Percentiles rank a stretch among this genome's conserved stretches.
Conservation (phyloP, 306 rosid genomes). For the Adenanthera pavonina region DNA sequence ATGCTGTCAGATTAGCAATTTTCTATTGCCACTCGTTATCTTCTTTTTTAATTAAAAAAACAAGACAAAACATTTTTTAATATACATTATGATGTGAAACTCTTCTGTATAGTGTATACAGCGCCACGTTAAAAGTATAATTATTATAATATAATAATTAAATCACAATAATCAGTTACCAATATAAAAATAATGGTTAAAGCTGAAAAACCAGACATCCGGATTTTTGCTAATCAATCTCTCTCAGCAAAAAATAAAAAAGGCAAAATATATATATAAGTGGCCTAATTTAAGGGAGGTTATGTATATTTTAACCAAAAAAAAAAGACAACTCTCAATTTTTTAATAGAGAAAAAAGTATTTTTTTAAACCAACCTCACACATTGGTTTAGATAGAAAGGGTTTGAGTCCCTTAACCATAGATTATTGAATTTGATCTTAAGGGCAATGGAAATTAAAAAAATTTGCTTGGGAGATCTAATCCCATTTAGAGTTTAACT, state of each 20-base stretch:
- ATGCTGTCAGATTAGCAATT: constrained; percentile 61
- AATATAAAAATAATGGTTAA: constrained; percentile 42
- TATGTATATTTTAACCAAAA: neutral
- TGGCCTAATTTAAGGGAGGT: too few relatives aligned
- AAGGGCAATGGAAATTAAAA: too few relatives aligned
- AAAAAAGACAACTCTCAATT: constrained; percentile 48
- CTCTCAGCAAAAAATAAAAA: neutral
- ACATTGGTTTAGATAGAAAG: too few relatives aligned
- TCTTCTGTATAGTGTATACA: constrained; percentile 50
- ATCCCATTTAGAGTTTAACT: too few relatives aligned
- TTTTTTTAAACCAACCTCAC: too few relatives aligned
- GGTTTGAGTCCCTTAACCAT: too few relatives aligned
- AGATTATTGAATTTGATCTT: too few relatives aligned
- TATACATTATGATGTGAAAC: constrained; percentile 48
- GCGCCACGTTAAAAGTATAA: constrained; percentile 83
- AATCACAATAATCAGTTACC: constrained; percentile 59
- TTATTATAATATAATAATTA: constrained; percentile 44
- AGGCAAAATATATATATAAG: too few relatives aligned
- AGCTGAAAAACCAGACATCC: constrained; percentile 51
- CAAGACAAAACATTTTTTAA: constrained; percentile 19
- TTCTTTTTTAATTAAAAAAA: constrained; percentile 1
- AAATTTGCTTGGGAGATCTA: too few relatives aligned
- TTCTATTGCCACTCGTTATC: constrained; percentile 36
- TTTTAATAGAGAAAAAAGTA: neutral
- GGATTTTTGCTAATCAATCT: constrained; percentile 69